Percentiles rank a stretch among this genome's conserved stretches.
These are phyloP conservation scores for Sarocladium kiliense DNA, from an alignment of 2,329 filamentous ascomycete genomes.

Conservation along the genomic window DNA sequence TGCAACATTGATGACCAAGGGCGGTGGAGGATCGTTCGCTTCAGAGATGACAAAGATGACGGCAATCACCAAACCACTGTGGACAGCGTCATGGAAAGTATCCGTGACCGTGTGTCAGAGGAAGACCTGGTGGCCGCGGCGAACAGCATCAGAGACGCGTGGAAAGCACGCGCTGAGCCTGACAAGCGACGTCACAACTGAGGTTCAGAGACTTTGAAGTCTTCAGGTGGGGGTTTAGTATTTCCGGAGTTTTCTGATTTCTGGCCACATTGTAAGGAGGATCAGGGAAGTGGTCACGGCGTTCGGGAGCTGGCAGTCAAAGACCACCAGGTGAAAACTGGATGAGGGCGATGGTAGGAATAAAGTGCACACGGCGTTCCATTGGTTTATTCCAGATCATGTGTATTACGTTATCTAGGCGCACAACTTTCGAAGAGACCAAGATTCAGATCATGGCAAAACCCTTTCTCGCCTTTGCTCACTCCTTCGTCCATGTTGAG, in stretches of 20 bases:
- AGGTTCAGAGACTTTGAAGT: background rate
- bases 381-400: background rate
- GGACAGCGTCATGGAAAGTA: constrained; percentile 82
- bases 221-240: background rate
- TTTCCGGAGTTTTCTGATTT: background rate
- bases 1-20: constrained; percentile 73
- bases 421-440: background rate
- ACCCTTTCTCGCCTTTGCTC: background rate
- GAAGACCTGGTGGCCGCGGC: constrained; percentile 70
- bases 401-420: constrained; percentile 3
- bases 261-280: background rate
- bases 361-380: background rate
- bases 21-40: constrained; percentile 81
- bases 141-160: constrained; percentile 68
- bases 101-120: constrained; percentile 78
- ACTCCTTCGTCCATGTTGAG: too few relatives aligned
- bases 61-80: constrained; percentile 87
- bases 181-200: background rate
- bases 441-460: background rate
- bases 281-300: background rate
- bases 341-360: background rate
- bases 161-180: constrained; percentile 49
- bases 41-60: constrained; percentile 87
- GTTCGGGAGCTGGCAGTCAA: background rate
- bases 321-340: background rate